Conservation (phyloP, 768 basidiomycete genomes). For the Collybiopsis luxurians region DNA sequence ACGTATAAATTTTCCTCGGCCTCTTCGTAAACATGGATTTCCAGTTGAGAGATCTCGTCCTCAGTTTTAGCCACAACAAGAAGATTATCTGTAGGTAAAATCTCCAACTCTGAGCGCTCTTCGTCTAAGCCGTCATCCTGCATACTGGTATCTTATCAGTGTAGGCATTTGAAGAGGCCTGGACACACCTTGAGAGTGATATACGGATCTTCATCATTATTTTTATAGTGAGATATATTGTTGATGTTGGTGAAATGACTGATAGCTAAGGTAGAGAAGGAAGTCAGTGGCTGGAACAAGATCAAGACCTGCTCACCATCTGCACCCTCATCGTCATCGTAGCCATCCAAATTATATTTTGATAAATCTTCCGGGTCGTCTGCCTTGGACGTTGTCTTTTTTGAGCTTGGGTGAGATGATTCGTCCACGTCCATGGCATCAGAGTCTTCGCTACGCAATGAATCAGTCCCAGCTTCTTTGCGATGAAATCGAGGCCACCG, state of each 20-base stretch:
- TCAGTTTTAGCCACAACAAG: constrained; percentile 93
- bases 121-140: constrained; percentile 68
- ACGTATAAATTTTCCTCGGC: constrained; percentile 88
- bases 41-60: constrained; percentile 94
- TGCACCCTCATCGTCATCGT: constrained; percentile 72
- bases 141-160: constrained; percentile 13
- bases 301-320: constrained; percentile 21
- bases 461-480: constrained; percentile 11
- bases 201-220: constrained; percentile 94
- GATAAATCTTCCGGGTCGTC: constrained; percentile 63
- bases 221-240: constrained; percentile 86
- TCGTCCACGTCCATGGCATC: constrained; percentile 66
- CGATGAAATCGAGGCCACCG: constrained; percentile 6
- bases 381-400: constrained; percentile 19
- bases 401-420: constrained; percentile 6
- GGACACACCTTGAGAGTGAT: constrained; percentile 91
- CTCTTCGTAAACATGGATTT: constrained; percentile 96
- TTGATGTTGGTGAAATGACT: constrained; percentile 96
- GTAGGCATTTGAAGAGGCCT: neutral
- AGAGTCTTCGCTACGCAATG: constrained; percentile 39
- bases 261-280: constrained; percentile 34
- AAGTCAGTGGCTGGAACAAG: neutral
- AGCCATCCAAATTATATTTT: constrained; percentile 87
- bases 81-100: constrained; percentile 89
- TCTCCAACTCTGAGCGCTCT: constrained; percentile 87